phyloP scores from a whole-genome alignment of 495 filamentous ascomycete species.

The Penicillium dipodomyicola region DNA sequence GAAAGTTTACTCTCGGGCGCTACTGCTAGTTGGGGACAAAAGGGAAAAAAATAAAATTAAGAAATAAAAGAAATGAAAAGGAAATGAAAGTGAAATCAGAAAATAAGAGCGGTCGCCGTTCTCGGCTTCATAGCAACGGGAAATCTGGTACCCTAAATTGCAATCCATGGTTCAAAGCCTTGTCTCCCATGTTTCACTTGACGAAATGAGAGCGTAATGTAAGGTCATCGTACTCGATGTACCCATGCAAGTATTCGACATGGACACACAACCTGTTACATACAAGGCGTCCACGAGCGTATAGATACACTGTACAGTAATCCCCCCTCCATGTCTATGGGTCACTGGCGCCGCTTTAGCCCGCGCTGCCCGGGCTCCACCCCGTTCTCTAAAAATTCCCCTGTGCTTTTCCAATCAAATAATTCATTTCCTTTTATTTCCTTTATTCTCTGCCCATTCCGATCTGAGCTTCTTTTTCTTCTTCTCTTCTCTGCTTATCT shows the following conservation, averaged over 20 bases:
- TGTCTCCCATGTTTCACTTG: slow-evolving; percentile 1
- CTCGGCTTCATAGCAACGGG: slow-evolving; percentile 10
- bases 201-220: slow-evolving; percentile 1
- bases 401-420: slow-evolving; percentile 25
- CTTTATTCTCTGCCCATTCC: slow-evolving; percentile 10
- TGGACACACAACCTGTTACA: background rate
- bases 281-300: background rate
- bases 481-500: slow-evolving; percentile 13
- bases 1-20: slow-evolving; percentile 4
- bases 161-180: slow-evolving; percentile 2
- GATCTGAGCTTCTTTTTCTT: slow-evolving; percentile 16
- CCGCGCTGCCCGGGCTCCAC: slow-evolving; percentile 28
- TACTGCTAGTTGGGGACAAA: background rate
- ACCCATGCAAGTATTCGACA: background rate
- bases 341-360: slow-evolving; percentile 39
- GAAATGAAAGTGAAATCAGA: background rate
- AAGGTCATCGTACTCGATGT: background rate
- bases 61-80: background rate
- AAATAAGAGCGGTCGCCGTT: slow-evolving; percentile 15
- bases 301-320: slow-evolving; percentile 7
- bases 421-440: slow-evolving; percentile 22
- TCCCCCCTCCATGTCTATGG: slow-evolving; percentile 43
- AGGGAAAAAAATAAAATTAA: background rate
- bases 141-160: slow-evolving; percentile 14
- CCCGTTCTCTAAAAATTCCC: slow-evolving; percentile 22